phyloP scores from a whole-genome alignment of 192 early-diverging fungal species.

The Linnemannia elongata region DNA sequence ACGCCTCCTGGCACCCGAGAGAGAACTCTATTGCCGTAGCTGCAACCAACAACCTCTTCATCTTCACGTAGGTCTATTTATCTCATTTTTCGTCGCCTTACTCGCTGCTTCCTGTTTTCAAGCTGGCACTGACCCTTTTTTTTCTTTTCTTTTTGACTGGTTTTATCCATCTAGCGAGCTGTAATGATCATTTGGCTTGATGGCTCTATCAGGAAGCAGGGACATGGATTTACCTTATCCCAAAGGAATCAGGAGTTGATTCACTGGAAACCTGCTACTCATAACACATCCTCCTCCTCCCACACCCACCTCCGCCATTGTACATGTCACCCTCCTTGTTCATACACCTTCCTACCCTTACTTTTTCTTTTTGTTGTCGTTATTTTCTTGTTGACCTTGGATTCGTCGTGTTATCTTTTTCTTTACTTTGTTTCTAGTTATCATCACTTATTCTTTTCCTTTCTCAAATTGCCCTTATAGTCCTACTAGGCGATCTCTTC shows the following conservation, averaged over 20 bases:
- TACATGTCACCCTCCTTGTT: slow-evolving; percentile 5
- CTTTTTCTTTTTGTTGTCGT: not conserved
- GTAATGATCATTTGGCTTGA: too few relatives aligned
- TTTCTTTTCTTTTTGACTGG: too few relatives aligned
- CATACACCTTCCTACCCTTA: not conserved
- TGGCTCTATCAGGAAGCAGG: too few relatives aligned
- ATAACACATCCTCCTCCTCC: not conserved
- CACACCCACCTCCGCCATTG: not conserved
- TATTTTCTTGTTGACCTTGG: not conserved
- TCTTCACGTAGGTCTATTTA: slow-evolving; percentile 74
- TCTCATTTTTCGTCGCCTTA: not conserved
- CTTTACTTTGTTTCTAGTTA: not conserved
- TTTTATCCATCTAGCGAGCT: not conserved
- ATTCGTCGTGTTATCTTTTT: not conserved
- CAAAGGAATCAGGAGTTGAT: not conserved
- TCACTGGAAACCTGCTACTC: not conserved
- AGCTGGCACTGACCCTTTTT: too few relatives aligned
- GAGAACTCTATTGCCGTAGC: slow-evolving; percentile 97
- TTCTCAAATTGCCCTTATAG: not conserved
- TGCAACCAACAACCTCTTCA: slow-evolving; percentile 99
- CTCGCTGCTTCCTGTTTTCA: not conserved
- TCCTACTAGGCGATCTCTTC: not conserved
- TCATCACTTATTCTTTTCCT: not conserved
- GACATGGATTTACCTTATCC: too few relatives aligned
- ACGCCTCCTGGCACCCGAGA: slow-evolving; percentile 97